Conservation (phyloP, 306 rosid genomes). For the Carpinus viminea region DNA sequence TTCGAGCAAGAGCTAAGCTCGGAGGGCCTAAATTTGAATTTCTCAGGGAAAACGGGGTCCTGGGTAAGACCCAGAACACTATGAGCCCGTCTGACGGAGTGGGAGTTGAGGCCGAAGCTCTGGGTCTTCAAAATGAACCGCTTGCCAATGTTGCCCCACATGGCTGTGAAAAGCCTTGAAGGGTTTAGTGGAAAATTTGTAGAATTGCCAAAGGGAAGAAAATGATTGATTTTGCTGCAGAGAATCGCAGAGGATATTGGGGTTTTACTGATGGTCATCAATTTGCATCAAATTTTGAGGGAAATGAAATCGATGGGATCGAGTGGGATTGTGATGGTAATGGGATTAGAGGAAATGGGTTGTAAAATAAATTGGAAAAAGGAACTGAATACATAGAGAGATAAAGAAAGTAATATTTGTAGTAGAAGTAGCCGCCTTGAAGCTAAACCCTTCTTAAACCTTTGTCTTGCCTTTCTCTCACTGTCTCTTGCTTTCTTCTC, state of each 20-base stretch:
- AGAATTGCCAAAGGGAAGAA: constrained; percentile 13
- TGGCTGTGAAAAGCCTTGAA: constrained; percentile 47
- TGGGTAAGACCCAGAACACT: constrained; percentile 33
- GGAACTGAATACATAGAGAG: constrained; percentile 32
- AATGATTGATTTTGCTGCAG: constrained; percentile 28
- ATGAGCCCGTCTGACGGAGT: constrained; percentile 27
- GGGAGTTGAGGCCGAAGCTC: constrained; percentile 23
- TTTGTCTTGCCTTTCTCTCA: background rate
- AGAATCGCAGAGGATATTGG: constrained; percentile 30
- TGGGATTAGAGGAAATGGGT: background rate
- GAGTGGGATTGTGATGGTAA: background rate
- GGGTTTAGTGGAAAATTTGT: constrained; percentile 20
- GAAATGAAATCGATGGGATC: background rate
- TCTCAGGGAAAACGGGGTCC: constrained; percentile 9
- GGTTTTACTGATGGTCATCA: constrained; percentile 49
- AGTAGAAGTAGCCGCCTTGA: constrained; percentile 36
- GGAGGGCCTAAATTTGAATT: constrained; percentile 21
- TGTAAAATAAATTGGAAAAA: constrained; percentile 4
- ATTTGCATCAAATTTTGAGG: constrained; percentile 15
- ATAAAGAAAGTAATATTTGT: background rate
- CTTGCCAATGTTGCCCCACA: constrained; percentile 68
- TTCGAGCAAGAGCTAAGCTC: constrained; percentile 26
- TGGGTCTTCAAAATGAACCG: constrained; percentile 38
- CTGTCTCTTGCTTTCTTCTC: background rate
- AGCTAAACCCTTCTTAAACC: constrained; percentile 46